A percentile compares a stretch with the other conserved stretches of the same genome.
These are phyloP conservation scores for Albugo laibachii DNA, from an alignment of 352 stramenopile species.

Conservation along the genomic window DNA sequence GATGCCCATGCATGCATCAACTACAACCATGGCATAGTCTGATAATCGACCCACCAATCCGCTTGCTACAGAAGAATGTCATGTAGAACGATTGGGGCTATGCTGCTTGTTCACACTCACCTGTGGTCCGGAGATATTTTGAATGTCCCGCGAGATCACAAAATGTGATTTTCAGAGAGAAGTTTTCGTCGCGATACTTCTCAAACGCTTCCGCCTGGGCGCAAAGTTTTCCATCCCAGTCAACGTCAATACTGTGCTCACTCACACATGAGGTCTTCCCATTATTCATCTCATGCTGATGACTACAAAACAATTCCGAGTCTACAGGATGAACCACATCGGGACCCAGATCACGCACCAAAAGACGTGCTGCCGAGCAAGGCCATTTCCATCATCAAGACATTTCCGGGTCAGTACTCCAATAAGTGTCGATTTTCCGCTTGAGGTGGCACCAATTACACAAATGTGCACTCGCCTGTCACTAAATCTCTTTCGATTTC, in stretches of 20 bases:
- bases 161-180: conserved; percentile 8
- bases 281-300: conserved; percentile 81
- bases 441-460: conserved; percentile 75
- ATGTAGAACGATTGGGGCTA: background rate
- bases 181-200: background rate
- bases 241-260: conserved; percentile 52
- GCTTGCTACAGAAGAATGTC: conserved; percentile 15
- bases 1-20: conserved; percentile 13
- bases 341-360: conserved; percentile 6
- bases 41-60: conserved; percentile 34
- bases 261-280: conserved; percentile 77
- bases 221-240: conserved; percentile 8
- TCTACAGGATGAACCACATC: too few species aligned
- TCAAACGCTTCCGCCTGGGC: conserved; percentile 5
- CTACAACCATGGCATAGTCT: background rate
- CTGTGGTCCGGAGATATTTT: conserved; percentile 80
- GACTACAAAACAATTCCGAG: conserved; percentile 7
- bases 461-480: conserved; percentile 44
- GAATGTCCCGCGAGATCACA: conserved; percentile 63
- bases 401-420: conserved; percentile 71
- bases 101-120: background rate
- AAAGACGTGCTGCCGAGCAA: conserved; percentile 81
- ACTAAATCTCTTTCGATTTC: background rate
- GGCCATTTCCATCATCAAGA: conserved; percentile 64
- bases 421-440: conserved; percentile 80